Percentiles rank a stretch among this genome's conserved stretches.
phyloP scores from a whole-genome alignment of 805 yeast genomes.

The Torulaspora gathmanii region DNA sequence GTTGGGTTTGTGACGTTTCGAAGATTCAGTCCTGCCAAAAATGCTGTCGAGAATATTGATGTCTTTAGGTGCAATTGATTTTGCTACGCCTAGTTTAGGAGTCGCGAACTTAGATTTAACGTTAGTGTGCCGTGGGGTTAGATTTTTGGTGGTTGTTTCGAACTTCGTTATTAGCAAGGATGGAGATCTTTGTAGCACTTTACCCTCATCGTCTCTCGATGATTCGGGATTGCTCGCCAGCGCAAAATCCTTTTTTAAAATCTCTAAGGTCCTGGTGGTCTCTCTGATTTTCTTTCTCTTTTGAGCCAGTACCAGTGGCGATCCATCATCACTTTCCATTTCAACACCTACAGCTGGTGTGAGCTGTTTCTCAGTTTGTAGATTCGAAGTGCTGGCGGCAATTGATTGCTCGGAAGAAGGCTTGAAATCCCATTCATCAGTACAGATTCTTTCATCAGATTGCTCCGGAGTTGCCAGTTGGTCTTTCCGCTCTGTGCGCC shows the following conservation, averaged over 20 bases:
- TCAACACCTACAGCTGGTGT: conserved; percentile 5
- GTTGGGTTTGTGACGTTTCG: conserved; percentile 5
- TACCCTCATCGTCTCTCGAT: conserved; percentile 4
- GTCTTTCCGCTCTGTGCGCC: conserved; percentile 6
- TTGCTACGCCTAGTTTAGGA: conserved; percentile 8
- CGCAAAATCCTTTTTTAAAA: conserved; percentile 15
- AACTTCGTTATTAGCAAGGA: conserved; percentile 19
- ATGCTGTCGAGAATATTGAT: conserved; percentile 26
- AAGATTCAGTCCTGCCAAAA: conserved; percentile 12
- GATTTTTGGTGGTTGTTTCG: conserved; percentile 1
- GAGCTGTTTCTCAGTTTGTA: neutral
- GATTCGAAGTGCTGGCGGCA: neutral
- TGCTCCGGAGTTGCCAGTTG: conserved; percentile 20
- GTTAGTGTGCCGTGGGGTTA: neutral
- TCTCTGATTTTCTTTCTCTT: conserved; percentile 24
- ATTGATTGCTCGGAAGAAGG: conserved; percentile 7
- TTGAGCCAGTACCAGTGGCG: conserved; percentile 25
- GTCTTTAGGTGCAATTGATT: conserved; percentile 21
- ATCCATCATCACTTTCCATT: conserved; percentile 16
- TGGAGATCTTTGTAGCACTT: conserved; percentile 9
- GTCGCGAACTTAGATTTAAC: neutral
- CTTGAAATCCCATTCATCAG: conserved; percentile 20
- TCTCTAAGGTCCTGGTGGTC: conserved; percentile 17
- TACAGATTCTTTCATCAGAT: conserved; percentile 10
- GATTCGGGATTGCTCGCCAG: conserved; percentile 4